Base-by-base conservation (phyloP, 2,329 filamentous ascomycete genomes). In the Cladosporium oxysporum region DNA sequence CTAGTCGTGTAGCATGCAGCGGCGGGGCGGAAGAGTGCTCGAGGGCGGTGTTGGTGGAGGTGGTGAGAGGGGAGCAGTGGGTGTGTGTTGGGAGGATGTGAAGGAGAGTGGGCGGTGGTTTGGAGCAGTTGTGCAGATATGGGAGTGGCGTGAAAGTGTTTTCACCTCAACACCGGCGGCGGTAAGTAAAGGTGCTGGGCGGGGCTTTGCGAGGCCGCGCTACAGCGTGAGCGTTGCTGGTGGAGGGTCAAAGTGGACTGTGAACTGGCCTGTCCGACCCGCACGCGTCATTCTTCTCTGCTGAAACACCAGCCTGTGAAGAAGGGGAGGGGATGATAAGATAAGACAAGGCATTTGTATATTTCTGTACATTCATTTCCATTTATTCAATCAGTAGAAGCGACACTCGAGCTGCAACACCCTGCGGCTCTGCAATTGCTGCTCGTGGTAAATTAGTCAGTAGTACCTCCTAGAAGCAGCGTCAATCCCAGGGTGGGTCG, bases 1-100 rank as follows among this genome's bases (percentile, higher is more conserved):
- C 47, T 69, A 73, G 53, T 66, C 64, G 60, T 70, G 66, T 68
- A 50, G 66, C 73, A 75, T 75, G 69, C 73, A 73, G 69, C 64
- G 65, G 65, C 55, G 65, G 26, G 50, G 62, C 49, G 64, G 62
- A 28, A 29, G 50, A 29, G 60, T 16, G 57, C 35, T 23, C 57
- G 29, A 35, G 50, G 50, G 67, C 29, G 61, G 53, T 52, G 50
- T 31, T 47, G 62, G 47, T 35, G 52, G 65, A 26, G 58, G 55
- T 26, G 64, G 65, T 53, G 65, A 52, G 44, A 41, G 18, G 57
- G 50, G 44, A 29, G 64, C 26, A 53, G 31, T 49, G 50, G 58
- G 14, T 47, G n/a, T 47, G 69, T 37, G 58, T 35, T 18, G 58
- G n/a, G 58, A 16, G 62, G 66, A 62, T 37, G 67, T 18, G 50